Conservation (phyloP, 176 grass and related monocot species). For the Metroxylon sagu region DNA sequence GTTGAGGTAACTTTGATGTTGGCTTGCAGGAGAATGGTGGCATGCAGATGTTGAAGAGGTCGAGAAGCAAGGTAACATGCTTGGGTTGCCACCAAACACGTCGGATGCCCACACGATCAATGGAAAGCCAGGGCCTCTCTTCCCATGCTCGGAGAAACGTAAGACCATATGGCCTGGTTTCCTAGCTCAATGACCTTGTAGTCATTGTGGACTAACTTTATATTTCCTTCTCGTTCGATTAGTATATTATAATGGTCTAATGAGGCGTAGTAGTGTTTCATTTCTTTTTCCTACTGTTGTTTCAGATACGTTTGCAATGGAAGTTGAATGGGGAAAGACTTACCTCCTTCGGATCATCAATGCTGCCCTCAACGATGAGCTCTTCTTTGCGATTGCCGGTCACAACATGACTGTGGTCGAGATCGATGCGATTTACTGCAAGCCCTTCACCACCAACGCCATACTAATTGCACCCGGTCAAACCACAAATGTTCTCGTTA, state of each 20-base stretch:
- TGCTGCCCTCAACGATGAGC: slow-evolving; percentile 12
- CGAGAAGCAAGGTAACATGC: not conserved
- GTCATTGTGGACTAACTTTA: not conserved
- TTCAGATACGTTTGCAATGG: slow-evolving; percentile 14
- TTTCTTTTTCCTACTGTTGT: not conserved
- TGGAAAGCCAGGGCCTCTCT: slow-evolving; percentile 21
- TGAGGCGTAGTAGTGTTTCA: not conserved
- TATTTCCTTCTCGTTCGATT: not conserved
- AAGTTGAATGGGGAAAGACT: slow-evolving; percentile 10
- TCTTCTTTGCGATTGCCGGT: slow-evolving; percentile 24
- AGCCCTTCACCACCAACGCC: no score
- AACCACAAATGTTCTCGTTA: no score
- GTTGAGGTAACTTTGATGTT: not conserved
- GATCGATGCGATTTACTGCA: not conserved
- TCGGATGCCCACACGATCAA: slow-evolving; percentile 24
- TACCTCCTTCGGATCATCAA: slow-evolving; percentile 22
- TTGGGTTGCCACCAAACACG: slow-evolving; percentile 12
- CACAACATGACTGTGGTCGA: slow-evolving; percentile 23
- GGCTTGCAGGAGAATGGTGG: slow-evolving; percentile 27
- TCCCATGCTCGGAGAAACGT: slow-evolving; percentile 19
- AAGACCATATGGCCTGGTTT: not conserved
- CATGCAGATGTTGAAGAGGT: slow-evolving; percentile 12
- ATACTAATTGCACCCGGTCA: no score
- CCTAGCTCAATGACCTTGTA: not conserved
- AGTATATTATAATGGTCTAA: no score